phyloP scores from a whole-genome alignment of 108 stramenopile species.

The Cyclotella choctawhatcheeana region DNA sequence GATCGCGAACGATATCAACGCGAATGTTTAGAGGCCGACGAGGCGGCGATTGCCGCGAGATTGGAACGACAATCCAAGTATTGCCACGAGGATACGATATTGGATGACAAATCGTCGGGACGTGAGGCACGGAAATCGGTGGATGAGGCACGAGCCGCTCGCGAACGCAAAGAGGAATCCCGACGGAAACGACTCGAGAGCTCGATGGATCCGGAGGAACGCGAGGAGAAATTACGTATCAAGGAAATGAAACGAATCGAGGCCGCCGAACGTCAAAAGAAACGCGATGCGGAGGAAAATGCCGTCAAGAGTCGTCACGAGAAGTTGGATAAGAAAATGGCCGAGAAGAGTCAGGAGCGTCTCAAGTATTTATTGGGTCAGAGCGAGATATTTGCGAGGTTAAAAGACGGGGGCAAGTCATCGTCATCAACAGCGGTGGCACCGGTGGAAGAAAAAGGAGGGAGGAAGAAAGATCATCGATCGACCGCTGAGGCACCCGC shows the following conservation, averaged over 20 bases:
- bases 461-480: slow-evolving; percentile 21
- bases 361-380: slow-evolving; percentile 96
- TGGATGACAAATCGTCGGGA: slow-evolving; percentile 37
- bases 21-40: slow-evolving; percentile 81
- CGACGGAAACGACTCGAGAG: slow-evolving; percentile 60
- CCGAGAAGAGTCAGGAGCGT: slow-evolving; percentile 71
- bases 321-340: slow-evolving; percentile 77
- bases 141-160: slow-evolving; percentile 50
- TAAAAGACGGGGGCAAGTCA: slow-evolving; percentile 62
- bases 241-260: slow-evolving; percentile 62
- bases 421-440: slow-evolving; percentile 40
- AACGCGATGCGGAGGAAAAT: slow-evolving; percentile 63
- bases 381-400: slow-evolving; percentile 85
- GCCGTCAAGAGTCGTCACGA: slow-evolving; percentile 65
- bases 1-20: slow-evolving; percentile 74
- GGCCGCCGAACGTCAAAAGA: slow-evolving; percentile 64
- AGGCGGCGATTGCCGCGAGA: slow-evolving; percentile 52
- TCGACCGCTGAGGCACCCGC: slow-evolving; percentile 24
- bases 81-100: not conserved
- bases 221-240: slow-evolving; percentile 51
- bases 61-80: slow-evolving; percentile 60
- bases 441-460: slow-evolving; percentile 45
- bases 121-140: slow-evolving; percentile 67
- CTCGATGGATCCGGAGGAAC: slow-evolving; percentile 47
- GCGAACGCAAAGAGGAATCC: slow-evolving; percentile 45